Conservation (phyloP, 2,329 filamentous ascomycete species). For the Neonectria magnoliae region DNA sequence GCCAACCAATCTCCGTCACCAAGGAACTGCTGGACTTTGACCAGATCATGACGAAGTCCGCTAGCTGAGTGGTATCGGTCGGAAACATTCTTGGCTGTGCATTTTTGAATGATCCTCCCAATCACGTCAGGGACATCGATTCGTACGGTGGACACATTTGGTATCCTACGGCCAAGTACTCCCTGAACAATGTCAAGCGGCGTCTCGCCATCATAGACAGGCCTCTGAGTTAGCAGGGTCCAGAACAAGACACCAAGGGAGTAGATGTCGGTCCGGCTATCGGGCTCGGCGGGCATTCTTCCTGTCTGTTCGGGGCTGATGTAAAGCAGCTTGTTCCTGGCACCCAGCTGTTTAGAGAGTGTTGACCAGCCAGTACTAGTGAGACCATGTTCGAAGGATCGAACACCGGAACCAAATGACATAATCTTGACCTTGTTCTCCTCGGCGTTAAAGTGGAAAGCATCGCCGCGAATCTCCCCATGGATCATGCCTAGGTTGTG, state of each 20-base stretch:
- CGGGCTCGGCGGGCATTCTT: constrained; percentile 89
- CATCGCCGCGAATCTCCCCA: constrained; percentile 89
- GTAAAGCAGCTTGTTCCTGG: constrained; percentile 88
- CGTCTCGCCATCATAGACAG: constrained; percentile 81
- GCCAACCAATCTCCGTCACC: constrained; percentile 77
- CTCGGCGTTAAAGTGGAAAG: constrained; percentile 85
- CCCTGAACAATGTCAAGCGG: constrained; percentile 93
- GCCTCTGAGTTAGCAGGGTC: constrained; percentile 81
- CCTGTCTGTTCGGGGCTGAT: constrained; percentile 97
- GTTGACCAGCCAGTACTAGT: constrained; percentile 87
- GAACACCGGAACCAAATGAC: constrained; percentile 85
- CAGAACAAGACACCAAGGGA: constrained; percentile 90
- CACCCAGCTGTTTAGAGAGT: constrained; percentile 83
- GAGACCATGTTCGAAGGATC: constrained; percentile 90
- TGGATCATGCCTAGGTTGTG: constrained; percentile 88
- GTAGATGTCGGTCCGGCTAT: constrained; percentile 93
- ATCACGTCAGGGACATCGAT: constrained; percentile 87
- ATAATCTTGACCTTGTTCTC: constrained; percentile 79
- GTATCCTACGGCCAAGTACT: constrained; percentile 82
- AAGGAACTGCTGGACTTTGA: constrained; percentile 77
- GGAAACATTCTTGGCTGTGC: constrained; percentile 87
- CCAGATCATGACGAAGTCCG: constrained; percentile 83
- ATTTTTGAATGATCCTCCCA: constrained; percentile 86
- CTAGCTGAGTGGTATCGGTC: constrained; percentile 92
- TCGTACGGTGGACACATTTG: constrained; percentile 78